Conservation (phyloP, 805 yeast genomes). For the Kodamaea jinghongensis region DNA sequence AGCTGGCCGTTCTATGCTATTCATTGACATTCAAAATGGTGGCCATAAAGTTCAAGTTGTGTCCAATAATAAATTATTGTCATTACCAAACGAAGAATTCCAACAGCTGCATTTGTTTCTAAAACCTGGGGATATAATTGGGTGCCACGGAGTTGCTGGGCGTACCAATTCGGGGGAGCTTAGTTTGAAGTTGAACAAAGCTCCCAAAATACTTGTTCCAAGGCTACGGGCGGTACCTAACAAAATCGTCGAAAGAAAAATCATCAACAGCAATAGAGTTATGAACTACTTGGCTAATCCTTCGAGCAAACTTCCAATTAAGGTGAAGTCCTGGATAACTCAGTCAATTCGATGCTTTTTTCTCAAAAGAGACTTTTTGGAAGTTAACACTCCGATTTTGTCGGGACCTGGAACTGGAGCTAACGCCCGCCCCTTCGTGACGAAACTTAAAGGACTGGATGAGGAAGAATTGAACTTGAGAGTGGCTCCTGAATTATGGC, state of each 20-base stretch:
- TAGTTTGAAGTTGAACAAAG: slow-evolving; percentile 57
- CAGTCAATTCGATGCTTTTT: slow-evolving; percentile 58
- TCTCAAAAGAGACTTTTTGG: slow-evolving; percentile 55
- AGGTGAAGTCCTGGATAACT: slow-evolving; percentile 55
- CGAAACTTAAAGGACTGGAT: slow-evolving; percentile 41
- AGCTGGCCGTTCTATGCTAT: slow-evolving; percentile 67
- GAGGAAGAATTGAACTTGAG: slow-evolving; percentile 54
- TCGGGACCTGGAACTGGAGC: slow-evolving; percentile 83
- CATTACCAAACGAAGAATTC: slow-evolving; percentile 42
- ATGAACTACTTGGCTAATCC: slow-evolving; percentile 68
- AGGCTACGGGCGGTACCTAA: slow-evolving; percentile 69
- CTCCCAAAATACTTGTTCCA: slow-evolving; percentile 59
- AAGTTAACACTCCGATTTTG: slow-evolving; percentile 87
- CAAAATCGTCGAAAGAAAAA: slow-evolving; percentile 49
- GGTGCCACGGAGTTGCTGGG: slow-evolving; percentile 69
- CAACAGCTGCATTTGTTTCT: slow-evolving; percentile 39
- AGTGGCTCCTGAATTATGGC: slow-evolving; percentile 95
- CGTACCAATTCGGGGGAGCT: slow-evolving; percentile 75
- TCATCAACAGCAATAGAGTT: slow-evolving; percentile 65
- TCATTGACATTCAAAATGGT: slow-evolving; percentile 69
- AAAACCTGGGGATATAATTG: slow-evolving; percentile 70
- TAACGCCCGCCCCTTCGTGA: slow-evolving; percentile 80
- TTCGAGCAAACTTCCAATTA: slow-evolving; percentile 43
- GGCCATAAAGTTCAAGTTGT: slow-evolving; percentile 57
- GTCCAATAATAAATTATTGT: slow-evolving; percentile 50